phyloP scores from a whole-genome alignment of 192 early-diverging fungal species.

The Podochytrium sp. region DNA sequence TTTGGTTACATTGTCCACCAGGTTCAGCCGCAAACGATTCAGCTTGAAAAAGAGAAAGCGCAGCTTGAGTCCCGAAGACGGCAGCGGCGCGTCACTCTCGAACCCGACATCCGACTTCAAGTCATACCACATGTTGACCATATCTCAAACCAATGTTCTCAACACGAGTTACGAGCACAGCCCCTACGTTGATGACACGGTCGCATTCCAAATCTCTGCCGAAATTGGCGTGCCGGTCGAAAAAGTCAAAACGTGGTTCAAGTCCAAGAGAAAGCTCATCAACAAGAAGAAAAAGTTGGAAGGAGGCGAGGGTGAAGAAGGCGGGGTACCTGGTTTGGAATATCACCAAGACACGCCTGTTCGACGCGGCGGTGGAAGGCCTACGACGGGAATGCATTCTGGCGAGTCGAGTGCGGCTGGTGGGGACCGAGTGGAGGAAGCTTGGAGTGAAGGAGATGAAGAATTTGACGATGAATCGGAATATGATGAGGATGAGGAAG shows the following conservation, averaged over 20 bases:
- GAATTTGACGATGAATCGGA: background rate
- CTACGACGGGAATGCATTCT: no score
- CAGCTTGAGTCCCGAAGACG: background rate
- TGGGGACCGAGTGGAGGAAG: background rate
- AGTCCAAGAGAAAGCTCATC: background rate
- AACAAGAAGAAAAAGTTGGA: background rate
- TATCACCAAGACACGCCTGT: no score
- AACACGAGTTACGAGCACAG: background rate
- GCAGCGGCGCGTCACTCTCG: background rate
- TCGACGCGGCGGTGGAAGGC: no score
- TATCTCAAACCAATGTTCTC: background rate
- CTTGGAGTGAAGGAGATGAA: background rate
- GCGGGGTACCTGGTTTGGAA: background rate
- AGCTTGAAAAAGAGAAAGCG: constrained; percentile 1
- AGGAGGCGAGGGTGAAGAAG: background rate
- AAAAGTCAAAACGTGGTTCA: constrained; percentile 19
- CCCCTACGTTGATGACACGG: background rate
- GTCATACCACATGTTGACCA: constrained; percentile 6
- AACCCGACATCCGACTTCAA: background rate
- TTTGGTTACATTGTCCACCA: no score
- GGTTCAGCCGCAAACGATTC: constrained; percentile 16
- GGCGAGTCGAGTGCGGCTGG: background rate
- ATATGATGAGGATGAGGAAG: background rate
- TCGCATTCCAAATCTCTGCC: background rate
- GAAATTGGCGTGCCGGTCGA: background rate